Percentiles rank a stretch among this genome's conserved stretches.
Evolutionary conservation across 164 flowering plant genomes (phyloP).

Genomic region (Berberis thunbergii): DNA sequence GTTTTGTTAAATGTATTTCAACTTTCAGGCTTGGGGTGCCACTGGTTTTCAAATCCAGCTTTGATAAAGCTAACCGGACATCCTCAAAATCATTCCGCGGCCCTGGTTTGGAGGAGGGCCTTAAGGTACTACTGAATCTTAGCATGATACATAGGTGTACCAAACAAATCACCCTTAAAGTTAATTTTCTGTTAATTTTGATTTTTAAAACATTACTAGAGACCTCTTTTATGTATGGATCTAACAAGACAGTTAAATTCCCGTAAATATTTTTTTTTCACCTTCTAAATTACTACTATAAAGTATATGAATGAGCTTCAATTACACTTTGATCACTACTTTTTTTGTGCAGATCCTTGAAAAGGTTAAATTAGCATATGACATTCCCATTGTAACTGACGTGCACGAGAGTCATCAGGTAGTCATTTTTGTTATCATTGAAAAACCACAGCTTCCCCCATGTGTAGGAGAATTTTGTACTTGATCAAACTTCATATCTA

Average conservation of each 20-base stretch:
- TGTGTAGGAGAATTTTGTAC: neutral
- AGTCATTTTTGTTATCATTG: neutral
- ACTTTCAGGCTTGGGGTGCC: conserved; percentile 66
- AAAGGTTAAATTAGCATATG: conserved; percentile 78
- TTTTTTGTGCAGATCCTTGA: conserved; percentile 67
- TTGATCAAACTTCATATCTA: too few relatives aligned
- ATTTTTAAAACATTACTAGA: too few relatives aligned
- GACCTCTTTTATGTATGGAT: too few relatives aligned
- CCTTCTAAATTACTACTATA: too few relatives aligned
- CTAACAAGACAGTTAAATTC: too few relatives aligned
- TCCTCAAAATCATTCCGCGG: conserved; percentile 94
- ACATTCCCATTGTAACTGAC: conserved; percentile 89
- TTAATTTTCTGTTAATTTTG: too few relatives aligned
- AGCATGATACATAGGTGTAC: neutral
- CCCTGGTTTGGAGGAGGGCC: conserved; percentile 81
- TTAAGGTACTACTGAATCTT: conserved; percentile 42
- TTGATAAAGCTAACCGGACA: conserved; percentile 97
- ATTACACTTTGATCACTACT: neutral
- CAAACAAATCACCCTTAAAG: too few relatives aligned
- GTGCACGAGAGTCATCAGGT: conserved; percentile 91
- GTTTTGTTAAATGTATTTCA: neutral
- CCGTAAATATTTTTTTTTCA: too few relatives aligned
- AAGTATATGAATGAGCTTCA: too few relatives aligned
- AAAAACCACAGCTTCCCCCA: neutral
- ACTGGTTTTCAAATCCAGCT: conserved; percentile 90